Evolutionary conservation across 148 eudicot genomes (phyloP), one percentile per base, ranked within the genome.

Genomic region (Hydrangea macrophylla): DNA sequence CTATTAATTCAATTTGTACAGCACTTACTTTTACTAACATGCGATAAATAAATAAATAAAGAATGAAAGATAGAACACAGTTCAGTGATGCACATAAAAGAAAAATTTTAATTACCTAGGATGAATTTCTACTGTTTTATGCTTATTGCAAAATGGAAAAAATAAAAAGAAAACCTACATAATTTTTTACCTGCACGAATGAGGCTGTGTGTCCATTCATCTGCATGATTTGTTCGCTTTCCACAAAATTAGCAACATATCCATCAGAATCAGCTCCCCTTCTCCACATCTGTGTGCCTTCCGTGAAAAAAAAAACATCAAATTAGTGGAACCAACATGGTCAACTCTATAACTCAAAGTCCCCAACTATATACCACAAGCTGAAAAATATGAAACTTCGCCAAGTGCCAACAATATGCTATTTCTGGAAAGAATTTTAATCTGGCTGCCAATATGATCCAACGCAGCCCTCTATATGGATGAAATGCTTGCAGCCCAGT

Each of bases 251-350:
- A 54, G 99, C 99, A 39, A 87, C 99, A 70, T 85, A 90, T 23
- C 99, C 99, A 75, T 94, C 99, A 68, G 97, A 74, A 78, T 94
- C 97, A 70, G 99, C 99, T 73, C 99, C 99, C 83, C 99, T 94
- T 87, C 96, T 90, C 99, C 99, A 94, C 97, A 94, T 86, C 64
- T 97, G 88, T 18, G 99, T 90, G 57, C 99, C 99, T 94, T 75
- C 24, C 42, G 27, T 31, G 7, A 70, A 62, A 45, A n/a, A 22
- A 18, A 59, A 59, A 18, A 20, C 60, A 22, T 30, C 6, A 60
- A 13, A 32, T 12, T n/a, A 55, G 59, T 32, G 12, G 33, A 6
- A 26, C 25, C 25, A 55, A 55, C 9, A n/a, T n/a, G n/a, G n/a
- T n/a, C n/a, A n/a, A n/a, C n/a, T n/a, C 59, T 54, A 23, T 18